Evolutionary conservation across 768 basidiomycete genomes (phyloP).

Genomic region (Rossbeevera mucosa): DNA sequence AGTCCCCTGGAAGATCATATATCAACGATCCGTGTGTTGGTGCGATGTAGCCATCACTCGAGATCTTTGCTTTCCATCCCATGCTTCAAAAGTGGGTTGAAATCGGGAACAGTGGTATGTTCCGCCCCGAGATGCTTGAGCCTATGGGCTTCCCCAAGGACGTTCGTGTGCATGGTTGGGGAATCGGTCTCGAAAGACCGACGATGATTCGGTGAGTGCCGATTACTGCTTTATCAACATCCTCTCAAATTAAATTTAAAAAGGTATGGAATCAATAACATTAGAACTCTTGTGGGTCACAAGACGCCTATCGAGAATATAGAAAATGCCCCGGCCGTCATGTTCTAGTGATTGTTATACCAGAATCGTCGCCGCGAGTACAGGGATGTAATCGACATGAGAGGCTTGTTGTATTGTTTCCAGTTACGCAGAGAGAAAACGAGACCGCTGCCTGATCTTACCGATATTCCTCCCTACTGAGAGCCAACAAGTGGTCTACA

Average conservation of each 20-base stretch:
- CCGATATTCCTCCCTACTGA: background rate
- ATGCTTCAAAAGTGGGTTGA: constrained; percentile 93
- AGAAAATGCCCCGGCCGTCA: constrained; percentile 85
- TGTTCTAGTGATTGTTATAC: constrained; percentile 54
- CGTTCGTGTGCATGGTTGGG: constrained; percentile 96
- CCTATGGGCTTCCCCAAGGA: constrained; percentile 98
- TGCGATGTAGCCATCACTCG: constrained; percentile 73
- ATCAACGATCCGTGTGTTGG: constrained; percentile 2
- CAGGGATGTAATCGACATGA: constrained; percentile 6
- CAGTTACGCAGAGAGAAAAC: background rate
- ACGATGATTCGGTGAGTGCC: constrained; percentile 91
- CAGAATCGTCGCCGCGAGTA: background rate
- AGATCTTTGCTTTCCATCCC: constrained; percentile 98
- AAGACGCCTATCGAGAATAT: constrained; percentile 90
- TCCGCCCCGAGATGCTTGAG: constrained; percentile 98
- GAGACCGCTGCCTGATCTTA: background rate
- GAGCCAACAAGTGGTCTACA: constrained; percentile 7
- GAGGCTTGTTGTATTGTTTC: background rate
- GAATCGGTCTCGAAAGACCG: constrained; percentile 88
- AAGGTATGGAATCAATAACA: constrained; percentile 97
- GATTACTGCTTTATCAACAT: background rate
- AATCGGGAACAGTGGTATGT: constrained; percentile 99
- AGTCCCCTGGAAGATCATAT: background rate
- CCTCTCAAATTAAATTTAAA: constrained; percentile 4
- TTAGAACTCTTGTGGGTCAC: constrained; percentile 93